phyloP scores from a whole-genome alignment of 805 yeast genomes.

The Pichia scutulata region DNA sequence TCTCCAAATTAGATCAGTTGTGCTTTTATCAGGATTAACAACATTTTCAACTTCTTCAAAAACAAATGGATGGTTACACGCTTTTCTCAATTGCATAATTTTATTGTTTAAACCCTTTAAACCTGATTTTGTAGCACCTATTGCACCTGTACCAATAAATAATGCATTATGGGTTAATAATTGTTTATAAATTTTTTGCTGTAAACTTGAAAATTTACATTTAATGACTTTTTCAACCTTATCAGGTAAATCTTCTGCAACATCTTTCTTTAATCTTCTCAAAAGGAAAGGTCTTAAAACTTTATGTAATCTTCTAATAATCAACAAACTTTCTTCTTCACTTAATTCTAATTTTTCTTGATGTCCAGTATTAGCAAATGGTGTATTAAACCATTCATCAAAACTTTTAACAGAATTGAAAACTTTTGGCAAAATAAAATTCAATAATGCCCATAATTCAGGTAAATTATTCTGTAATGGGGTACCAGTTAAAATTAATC shows the following conservation, averaged over 20 bases:
- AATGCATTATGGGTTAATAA: slow-evolving; percentile 66
- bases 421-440: slow-evolving; percentile 75
- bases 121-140: slow-evolving; percentile 55
- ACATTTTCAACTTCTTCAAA: slow-evolving; percentile 74
- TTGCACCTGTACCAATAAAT: slow-evolving; percentile 53
- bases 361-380: slow-evolving; percentile 77
- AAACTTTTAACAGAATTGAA: slow-evolving; percentile 81
- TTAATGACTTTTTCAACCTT: slow-evolving; percentile 77
- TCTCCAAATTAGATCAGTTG: slow-evolving; percentile 67
- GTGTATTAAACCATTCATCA: slow-evolving; percentile 87
- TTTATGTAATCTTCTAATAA: slow-evolving; percentile 78
- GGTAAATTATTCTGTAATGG: slow-evolving; percentile 82
- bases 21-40: slow-evolving; percentile 52
- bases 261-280: slow-evolving; percentile 81
- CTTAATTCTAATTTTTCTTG: slow-evolving; percentile 75
- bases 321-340: slow-evolving; percentile 78
- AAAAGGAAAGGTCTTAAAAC: slow-evolving; percentile 78
- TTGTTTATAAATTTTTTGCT: slow-evolving; percentile 62
- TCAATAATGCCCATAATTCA: slow-evolving; percentile 77
- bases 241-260: slow-evolving; percentile 78
- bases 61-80: slow-evolving; percentile 83
- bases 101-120: slow-evolving; percentile 74
- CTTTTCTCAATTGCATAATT: slow-evolving; percentile 78
- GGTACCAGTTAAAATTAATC: slow-evolving; percentile 81
- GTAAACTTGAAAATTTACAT: slow-evolving; percentile 70